These are phyloP conservation scores for Teratosphaeria viscida DNA, from an alignment of 2,329 filamentous ascomycete genomes.

Conservation along the genomic window DNA sequence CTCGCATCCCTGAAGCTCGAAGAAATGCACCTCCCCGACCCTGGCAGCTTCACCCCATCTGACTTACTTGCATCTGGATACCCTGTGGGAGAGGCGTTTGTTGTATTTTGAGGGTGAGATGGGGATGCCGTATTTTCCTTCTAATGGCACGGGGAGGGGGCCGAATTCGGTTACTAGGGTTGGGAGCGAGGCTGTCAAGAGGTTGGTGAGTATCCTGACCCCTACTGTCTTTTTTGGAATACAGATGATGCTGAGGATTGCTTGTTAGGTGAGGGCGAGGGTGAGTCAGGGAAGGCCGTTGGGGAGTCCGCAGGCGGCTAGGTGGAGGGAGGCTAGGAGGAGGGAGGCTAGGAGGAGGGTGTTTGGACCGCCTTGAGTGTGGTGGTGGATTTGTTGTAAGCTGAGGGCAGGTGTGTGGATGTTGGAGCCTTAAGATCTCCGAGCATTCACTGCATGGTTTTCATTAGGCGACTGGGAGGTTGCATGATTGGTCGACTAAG, in stretches of 20 bases:
- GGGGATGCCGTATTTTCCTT: background rate
- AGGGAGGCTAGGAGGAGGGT: background rate
- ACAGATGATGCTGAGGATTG: too few species aligned
- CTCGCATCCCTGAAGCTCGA: background rate
- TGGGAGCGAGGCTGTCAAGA: background rate
- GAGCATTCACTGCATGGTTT: too few species aligned
- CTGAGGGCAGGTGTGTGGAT: too few species aligned
- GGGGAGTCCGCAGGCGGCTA: background rate
- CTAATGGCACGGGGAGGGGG: background rate
- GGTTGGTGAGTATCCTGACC: background rate
- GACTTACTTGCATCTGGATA: background rate
- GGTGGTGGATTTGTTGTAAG: too few species aligned
- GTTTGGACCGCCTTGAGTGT: background rate
- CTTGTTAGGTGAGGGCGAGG: background rate
- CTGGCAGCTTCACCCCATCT: background rate
- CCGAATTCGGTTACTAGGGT: background rate
- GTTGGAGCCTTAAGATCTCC: too few species aligned
- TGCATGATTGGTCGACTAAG: too few species aligned
- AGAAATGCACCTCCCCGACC: background rate
- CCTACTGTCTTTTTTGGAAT: too few species aligned
- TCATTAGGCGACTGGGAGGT: too few species aligned
- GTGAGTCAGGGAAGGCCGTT: background rate
- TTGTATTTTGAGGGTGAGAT: background rate
- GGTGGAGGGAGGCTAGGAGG: background rate
- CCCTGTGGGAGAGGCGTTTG: background rate